Conservation (phyloP, 352 stramenopile genomes). For the Phytophthora fragariae region DNA sequence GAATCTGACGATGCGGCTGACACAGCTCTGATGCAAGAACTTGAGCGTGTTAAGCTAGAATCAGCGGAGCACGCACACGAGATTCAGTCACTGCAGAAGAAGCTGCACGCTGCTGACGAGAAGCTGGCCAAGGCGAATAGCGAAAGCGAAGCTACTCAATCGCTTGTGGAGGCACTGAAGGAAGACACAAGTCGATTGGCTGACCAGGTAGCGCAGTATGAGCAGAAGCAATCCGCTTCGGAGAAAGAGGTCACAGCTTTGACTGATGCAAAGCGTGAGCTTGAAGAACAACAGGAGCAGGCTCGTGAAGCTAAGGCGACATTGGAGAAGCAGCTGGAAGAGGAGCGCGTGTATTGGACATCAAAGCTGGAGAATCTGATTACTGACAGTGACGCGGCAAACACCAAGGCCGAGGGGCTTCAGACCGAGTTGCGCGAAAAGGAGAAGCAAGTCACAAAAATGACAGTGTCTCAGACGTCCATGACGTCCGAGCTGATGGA, state of each 20-base stretch:
- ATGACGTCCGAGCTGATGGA: constrained; percentile 72
- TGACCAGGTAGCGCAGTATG: constrained; percentile 40
- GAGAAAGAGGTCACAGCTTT: constrained; percentile 38
- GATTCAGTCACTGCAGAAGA: constrained; percentile 53
- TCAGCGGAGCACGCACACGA: constrained; percentile 56
- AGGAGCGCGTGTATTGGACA: constrained; percentile 76
- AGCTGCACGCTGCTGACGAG: constrained; percentile 35
- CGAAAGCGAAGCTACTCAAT: constrained; percentile 28
- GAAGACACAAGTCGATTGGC: constrained; percentile 43
- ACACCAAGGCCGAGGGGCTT: constrained; percentile 51
- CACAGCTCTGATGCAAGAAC: constrained; percentile 53
- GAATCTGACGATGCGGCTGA: constrained; percentile 27
- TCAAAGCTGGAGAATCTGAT: constrained; percentile 74
- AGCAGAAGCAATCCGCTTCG: constrained; percentile 32
- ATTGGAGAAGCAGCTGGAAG: constrained; percentile 53
- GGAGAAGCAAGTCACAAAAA: constrained; percentile 76
- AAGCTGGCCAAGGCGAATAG: constrained; percentile 28
- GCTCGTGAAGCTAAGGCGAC: constrained; percentile 25
- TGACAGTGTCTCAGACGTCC: constrained; percentile 61
- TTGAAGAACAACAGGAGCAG: constrained; percentile 43
- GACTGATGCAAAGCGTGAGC: constrained; percentile 31
- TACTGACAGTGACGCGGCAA: constrained; percentile 58
- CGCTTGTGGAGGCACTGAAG: constrained; percentile 45
- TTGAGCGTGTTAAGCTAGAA: constrained; percentile 70
- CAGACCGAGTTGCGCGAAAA: constrained; percentile 59